Evolutionary conservation across 345 rosid species (phyloP).

Genomic region (Gynandropsis gynandra): DNA sequence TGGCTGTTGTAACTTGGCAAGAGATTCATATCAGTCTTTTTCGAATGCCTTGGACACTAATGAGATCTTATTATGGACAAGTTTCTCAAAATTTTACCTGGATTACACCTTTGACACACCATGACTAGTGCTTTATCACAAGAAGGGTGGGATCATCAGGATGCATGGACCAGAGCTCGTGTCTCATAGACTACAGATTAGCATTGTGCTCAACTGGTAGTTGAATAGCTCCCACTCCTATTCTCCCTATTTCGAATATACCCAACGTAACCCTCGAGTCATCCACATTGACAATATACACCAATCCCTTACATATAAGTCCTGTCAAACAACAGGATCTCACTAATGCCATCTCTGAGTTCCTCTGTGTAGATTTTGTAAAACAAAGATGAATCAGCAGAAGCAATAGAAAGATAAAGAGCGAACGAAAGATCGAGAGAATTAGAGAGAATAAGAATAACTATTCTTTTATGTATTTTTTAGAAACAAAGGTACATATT

Average conservation of each 20-base stretch:
- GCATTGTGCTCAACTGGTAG: constrained; percentile 74
- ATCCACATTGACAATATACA: too few relatives aligned
- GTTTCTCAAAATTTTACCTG: constrained; percentile 56
- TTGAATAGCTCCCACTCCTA: constrained; percentile 45
- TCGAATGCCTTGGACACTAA: neutral
- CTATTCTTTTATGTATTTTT: too few relatives aligned
- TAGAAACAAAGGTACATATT: too few relatives aligned
- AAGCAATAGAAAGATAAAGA: too few relatives aligned
- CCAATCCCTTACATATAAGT: too few relatives aligned
- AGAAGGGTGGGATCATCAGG: constrained; percentile 60
- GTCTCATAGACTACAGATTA: constrained; percentile 47
- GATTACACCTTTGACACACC: constrained; percentile 89
- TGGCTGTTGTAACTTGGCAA: constrained; percentile 64
- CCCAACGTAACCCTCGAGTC: constrained; percentile 69
- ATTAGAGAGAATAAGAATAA: too few relatives aligned
- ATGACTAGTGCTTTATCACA: constrained; percentile 47
- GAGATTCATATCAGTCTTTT: constrained; percentile 10
- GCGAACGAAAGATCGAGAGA: too few relatives aligned
- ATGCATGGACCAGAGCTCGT: constrained; percentile 55
- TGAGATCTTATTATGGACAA: constrained; percentile 8
- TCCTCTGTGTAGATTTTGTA: too few relatives aligned
- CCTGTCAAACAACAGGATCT: too few relatives aligned
- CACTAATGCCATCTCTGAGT: too few relatives aligned
- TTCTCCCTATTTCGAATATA: constrained; percentile 32
- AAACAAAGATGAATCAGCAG: too few relatives aligned